Evolutionary conservation across 2,329 filamentous ascomycete genomes (phyloP).

Genomic region (Trichoderma guizhouense): DNA sequence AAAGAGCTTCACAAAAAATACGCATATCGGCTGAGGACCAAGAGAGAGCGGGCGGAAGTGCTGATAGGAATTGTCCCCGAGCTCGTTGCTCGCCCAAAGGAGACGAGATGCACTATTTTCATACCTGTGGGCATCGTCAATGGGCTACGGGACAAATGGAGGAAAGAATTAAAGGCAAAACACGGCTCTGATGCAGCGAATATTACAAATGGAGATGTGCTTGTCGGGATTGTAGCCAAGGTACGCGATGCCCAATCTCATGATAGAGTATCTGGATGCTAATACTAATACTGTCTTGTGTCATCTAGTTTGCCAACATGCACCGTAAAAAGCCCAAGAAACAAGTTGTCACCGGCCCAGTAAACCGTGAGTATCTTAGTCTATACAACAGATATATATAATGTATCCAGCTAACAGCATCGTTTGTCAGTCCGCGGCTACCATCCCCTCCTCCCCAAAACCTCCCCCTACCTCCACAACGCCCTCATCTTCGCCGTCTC

Average conservation of each 20-base stretch:
- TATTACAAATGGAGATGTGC: constrained; percentile 16
- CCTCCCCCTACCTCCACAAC: constrained; percentile 23
- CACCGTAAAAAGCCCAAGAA: constrained; percentile 20
- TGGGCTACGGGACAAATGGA: constrained; percentile 15
- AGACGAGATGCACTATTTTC: constrained; percentile 13
- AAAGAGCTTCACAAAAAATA: constrained; percentile 19
- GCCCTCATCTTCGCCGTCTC: constrained; percentile 14
- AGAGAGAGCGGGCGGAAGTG: neutral
- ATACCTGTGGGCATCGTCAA: constrained; percentile 3
- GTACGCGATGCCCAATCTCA: neutral
- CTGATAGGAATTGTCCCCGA: constrained; percentile 18
- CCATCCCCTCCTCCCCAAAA: constrained; percentile 17
- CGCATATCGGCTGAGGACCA: neutral
- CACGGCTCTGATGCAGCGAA: neutral
- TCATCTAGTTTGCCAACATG: constrained; percentile 16
- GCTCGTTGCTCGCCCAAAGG: constrained; percentile 1
- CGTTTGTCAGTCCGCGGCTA: constrained; percentile 22
- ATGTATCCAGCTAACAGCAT: neutral
- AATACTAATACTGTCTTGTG: neutral
- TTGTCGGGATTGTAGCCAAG: constrained; percentile 18
- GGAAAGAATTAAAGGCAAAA: constrained; percentile 3
- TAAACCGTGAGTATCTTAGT: neutral
- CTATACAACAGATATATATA: neutral
- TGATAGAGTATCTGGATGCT: neutral
- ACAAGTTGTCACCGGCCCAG: constrained; percentile 10